Conservation (phyloP, 164 flowering plant species). For the Houttuynia cordata region DNA sequence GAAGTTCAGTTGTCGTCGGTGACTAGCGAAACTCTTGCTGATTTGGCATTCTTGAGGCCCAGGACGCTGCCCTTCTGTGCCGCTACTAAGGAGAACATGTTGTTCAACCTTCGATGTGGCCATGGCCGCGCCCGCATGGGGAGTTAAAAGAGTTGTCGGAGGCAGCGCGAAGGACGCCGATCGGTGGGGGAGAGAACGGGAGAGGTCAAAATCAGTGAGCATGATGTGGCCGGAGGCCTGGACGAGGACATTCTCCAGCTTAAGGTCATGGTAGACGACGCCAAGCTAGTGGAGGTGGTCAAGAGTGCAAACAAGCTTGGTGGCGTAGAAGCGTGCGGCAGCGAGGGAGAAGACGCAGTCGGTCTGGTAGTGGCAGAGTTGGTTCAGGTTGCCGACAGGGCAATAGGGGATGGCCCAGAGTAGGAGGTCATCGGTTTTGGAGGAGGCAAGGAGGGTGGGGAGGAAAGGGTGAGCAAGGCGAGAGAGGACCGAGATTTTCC, state of each 20-base stretch:
- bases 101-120: too few relatives aligned
- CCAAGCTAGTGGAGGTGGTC: constrained; percentile 61
- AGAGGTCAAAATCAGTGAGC: constrained; percentile 76
- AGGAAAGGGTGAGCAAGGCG: constrained; percentile 59
- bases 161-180: constrained; percentile 20
- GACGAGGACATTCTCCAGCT: constrained; percentile 70
- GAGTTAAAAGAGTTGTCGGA: constrained; percentile 43
- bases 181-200: constrained; percentile 13
- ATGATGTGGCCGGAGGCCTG: constrained; percentile 62
- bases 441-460: constrained; percentile 47
- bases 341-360: constrained; percentile 56
- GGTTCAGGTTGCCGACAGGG: constrained; percentile 84
- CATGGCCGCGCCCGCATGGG: too few relatives aligned
- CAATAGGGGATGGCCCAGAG: constrained; percentile 90
- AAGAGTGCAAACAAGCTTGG: constrained; percentile 63
- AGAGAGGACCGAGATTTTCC: constrained; percentile 60
- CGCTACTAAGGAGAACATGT: constrained; percentile 1
- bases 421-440: constrained; percentile 39
- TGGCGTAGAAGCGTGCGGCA: constrained; percentile 56
- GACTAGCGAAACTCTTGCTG: constrained; percentile 75
- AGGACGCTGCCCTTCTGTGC: constrained; percentile 16
- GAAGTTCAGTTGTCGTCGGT: too few relatives aligned
- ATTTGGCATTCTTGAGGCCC: constrained; percentile 40
- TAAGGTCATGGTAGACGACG: constrained; percentile 64
- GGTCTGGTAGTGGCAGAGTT: constrained; percentile 56